Evolutionary conservation across 768 basidiomycete species (phyloP).

Genomic region (Steccherinum ochraceum): DNA sequence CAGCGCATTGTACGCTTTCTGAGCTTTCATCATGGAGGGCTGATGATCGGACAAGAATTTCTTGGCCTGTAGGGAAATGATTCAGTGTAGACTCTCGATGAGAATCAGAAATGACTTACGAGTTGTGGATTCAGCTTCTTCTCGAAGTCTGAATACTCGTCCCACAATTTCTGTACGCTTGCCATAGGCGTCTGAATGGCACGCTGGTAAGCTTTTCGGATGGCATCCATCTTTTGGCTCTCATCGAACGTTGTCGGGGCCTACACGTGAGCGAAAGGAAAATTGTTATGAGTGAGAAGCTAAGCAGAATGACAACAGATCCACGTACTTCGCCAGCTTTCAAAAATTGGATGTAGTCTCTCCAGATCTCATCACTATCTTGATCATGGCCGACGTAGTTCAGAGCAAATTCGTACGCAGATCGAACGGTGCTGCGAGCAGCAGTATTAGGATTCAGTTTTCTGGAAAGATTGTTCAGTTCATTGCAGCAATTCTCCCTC

Average conservation of each 20-base stretch:
- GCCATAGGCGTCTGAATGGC: conserved; percentile 91
- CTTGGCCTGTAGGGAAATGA: conserved; percentile 56
- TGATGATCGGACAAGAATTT: conserved; percentile 93
- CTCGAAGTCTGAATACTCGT: conserved; percentile 89
- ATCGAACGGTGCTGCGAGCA: conserved; percentile 69
- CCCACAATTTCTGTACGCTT: conserved; percentile 88
- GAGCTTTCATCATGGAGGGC: conserved; percentile 90
- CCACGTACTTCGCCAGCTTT: conserved; percentile 66
- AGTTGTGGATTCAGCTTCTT: conserved; percentile 56
- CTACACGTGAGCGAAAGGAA: conserved; percentile 21
- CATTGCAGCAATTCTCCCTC: conserved; percentile 2
- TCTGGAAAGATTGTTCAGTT: conserved; percentile 30
- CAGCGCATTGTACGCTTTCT: conserved; percentile 81
- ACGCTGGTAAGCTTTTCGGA: conserved; percentile 86
- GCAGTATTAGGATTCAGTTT: conserved; percentile 55
- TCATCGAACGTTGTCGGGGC: conserved; percentile 87
- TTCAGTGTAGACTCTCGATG: neutral
- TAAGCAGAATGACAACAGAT: conserved; percentile 7
- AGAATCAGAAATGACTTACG: conserved; percentile 78
- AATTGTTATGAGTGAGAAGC: neutral
- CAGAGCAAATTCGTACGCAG: conserved; percentile 90
- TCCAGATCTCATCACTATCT: conserved; percentile 89
- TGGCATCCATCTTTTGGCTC: conserved; percentile 88
- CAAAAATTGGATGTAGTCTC: conserved; percentile 86
- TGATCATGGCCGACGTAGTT: conserved; percentile 88